Evolutionary conservation across 805 yeast species (phyloP), one percentile per base, ranked within the genome.

Genomic region (Starmera pachycereana): DNA sequence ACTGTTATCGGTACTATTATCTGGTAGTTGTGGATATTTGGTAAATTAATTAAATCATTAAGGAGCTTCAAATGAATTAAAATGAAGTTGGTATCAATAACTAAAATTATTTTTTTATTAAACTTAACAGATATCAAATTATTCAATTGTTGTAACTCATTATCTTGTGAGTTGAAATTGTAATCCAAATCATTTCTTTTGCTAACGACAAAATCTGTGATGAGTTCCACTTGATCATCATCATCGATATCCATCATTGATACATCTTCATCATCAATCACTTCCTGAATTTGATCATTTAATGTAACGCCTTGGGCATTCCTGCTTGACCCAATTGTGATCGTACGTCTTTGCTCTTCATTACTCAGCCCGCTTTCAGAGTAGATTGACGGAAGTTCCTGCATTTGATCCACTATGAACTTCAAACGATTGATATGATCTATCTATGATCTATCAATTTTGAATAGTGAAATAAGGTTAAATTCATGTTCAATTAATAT

Each of bases 81-180:
- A 12, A 85, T 65, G 53, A 89, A 85, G 53, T 89, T 89, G 3
- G 97, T 89, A 54, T 89, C 97, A 0, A 86, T 64, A 0, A 88
- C 78, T 44, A 87, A 61, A 16, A 65, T 61, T 11, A 76, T 58
- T 13, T 43, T 47, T 9, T 22, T 32, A 3, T 35, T 29, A 16
- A 14, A 31, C n/a, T 18, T 25, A 5, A 19, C 33, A 8, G 18
- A 37, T 11, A 12, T 11, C 18, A 25, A 14, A 4, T 27, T 14
- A 7, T n/a, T 12, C n/a, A n/a, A 35, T 33, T 29, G 8, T 30
- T 12, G 18, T 28, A 10, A 12, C n/a, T 10, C 19, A 29, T 3
- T 16, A 30, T 12, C 12, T 31, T 12, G 31, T 22, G 16, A 30
- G 12, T 8, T n/a, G 35, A 36, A 4, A 37, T 39, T 10, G 32